A percentile compares a stretch with the other conserved stretches of the same genome.
These are phyloP conservation scores for Apiospora phragmitis DNA, from an alignment of 2,329 filamentous ascomycete genomes.

Conservation along the genomic window DNA sequence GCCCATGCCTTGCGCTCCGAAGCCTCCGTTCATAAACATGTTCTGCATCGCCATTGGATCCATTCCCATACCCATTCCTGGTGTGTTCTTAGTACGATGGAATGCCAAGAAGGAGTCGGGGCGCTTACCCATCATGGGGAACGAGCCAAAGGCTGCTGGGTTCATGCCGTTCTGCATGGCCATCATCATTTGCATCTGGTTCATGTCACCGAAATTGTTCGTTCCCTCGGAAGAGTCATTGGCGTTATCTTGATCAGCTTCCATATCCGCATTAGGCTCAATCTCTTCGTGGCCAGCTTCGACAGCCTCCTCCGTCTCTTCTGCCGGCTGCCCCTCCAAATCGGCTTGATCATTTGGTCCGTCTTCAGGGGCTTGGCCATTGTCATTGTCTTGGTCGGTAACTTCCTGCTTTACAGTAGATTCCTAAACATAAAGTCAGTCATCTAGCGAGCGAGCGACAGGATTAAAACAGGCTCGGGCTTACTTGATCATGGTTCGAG, in stretches of 20 bases:
- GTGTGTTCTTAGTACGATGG: constrained; percentile 14
- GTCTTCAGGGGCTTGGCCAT: not conserved
- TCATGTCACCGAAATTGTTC: constrained; percentile 65
- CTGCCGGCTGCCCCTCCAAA: constrained; percentile 15
- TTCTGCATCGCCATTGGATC: constrained; percentile 75
- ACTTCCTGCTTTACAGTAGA: not conserved
- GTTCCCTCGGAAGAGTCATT: constrained; percentile 57
- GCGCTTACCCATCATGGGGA: constrained; percentile 84
- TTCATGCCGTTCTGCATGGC: constrained; percentile 70
- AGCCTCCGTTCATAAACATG: constrained; percentile 78
- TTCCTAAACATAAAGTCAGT: constrained; percentile 2
- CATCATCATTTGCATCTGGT: constrained; percentile 81
- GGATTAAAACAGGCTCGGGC: not conserved
- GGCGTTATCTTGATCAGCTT: constrained; percentile 36
- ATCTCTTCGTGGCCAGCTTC: constrained; percentile 26
- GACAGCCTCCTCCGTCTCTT: constrained; percentile 7
- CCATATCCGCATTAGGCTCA: constrained; percentile 31
- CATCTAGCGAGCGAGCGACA: no score
- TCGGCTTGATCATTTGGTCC: constrained; percentile 14
- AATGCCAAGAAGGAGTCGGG: not conserved
- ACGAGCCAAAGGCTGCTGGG: constrained; percentile 54
- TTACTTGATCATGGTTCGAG: constrained; percentile 18
- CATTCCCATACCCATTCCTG: constrained; percentile 86
- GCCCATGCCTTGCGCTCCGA: constrained; percentile 73
- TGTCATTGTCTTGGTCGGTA: constrained; percentile 17